These are phyloP conservation scores for Chlamydomonas asymmetrica DNA, from an alignment of 139 green algal genomes.

Conservation along the genomic window DNA sequence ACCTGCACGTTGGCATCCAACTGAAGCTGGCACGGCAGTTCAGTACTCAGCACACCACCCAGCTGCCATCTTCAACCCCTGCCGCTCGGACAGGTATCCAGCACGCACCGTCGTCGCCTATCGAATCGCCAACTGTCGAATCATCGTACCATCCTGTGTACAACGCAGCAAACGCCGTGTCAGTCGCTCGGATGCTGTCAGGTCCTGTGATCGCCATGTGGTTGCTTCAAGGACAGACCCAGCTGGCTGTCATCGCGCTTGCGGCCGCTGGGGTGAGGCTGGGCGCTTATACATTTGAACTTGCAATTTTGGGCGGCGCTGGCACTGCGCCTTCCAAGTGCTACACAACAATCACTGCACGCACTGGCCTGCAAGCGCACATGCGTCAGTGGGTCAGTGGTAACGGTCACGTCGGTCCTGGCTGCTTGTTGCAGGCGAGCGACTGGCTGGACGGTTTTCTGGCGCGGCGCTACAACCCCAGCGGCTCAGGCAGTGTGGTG, in stretches of 20 bases:
- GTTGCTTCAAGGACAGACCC: conserved; percentile 21
- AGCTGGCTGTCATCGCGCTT: conserved; percentile 7
- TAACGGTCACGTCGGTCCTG: background rate
- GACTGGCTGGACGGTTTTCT: conserved; percentile 87
- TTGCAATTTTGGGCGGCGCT: background rate
- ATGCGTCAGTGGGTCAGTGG: background rate
- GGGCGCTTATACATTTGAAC: background rate
- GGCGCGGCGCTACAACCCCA: conserved; percentile 59
- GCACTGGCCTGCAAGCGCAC: background rate
- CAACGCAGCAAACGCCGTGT: conserved; percentile 25
- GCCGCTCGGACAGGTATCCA: too few species aligned
- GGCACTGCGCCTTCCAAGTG: background rate
- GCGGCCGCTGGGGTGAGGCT: conserved; percentile 15
- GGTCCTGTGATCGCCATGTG: conserved; percentile 19
- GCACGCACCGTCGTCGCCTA: too few species aligned
- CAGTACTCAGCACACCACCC: background rate
- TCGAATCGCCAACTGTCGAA: background rate
- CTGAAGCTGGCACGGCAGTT: background rate
- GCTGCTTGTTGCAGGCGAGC: conserved; percentile 37
- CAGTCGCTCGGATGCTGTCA: conserved; percentile 12
- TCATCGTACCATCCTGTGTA: background rate
- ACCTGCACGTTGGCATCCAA: background rate
- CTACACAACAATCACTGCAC: background rate
- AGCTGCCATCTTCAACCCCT: background rate
- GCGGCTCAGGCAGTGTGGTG: conserved; percentile 64